phyloP scores from a whole-genome alignment of 2,329 filamentous ascomycete species.

The Dothidotthia symphoricarpi region DNA sequence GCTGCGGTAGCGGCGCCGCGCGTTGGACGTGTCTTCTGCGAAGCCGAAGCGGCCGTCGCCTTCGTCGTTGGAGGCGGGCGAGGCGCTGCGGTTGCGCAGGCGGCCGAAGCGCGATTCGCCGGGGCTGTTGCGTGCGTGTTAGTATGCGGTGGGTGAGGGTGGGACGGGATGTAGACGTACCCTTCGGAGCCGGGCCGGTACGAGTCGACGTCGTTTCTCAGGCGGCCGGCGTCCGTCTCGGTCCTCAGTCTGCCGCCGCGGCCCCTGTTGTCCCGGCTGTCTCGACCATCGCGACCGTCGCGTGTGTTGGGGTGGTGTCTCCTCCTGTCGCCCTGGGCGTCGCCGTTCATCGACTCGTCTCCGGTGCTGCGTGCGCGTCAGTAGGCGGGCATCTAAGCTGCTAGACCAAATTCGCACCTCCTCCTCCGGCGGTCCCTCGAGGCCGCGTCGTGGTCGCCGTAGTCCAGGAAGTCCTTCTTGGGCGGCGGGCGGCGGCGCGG shows the following conservation, averaged over 20 bases:
- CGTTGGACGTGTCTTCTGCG: conserved; percentile 49
- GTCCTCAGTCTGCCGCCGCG: conserved; percentile 16
- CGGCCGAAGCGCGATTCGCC: conserved; percentile 46
- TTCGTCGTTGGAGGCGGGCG: conserved; percentile 50
- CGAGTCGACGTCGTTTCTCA: conserved; percentile 28
- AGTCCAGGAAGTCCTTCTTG: conserved; percentile 28
- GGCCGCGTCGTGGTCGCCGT: conserved; percentile 27
- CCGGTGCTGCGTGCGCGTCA: conserved; percentile 49
- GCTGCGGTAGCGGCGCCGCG: conserved; percentile 43
- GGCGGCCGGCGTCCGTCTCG: conserved; percentile 8
- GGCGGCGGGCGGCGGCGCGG: conserved; percentile 53
- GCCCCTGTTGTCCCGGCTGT: conserved; percentile 19
- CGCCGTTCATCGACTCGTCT: conserved; percentile 80
- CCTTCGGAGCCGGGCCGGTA: conserved; percentile 31
- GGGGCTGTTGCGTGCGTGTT: conserved; percentile 15
- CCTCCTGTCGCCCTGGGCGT: conserved; percentile 43
- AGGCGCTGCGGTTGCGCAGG: conserved; percentile 60
- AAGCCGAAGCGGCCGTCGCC: conserved; percentile 52
- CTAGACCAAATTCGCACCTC: conserved; percentile 11
- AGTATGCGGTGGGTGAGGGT: background rate
- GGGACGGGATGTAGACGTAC: conserved; percentile 10
- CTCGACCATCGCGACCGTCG: conserved; percentile 12
- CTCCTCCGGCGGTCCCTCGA: conserved; percentile 24
- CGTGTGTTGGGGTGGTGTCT: conserved; percentile 16
- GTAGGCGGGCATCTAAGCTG: conserved; percentile 8